Conservation (phyloP, 257 asterid species). For the Solanum virginianum region DNA sequence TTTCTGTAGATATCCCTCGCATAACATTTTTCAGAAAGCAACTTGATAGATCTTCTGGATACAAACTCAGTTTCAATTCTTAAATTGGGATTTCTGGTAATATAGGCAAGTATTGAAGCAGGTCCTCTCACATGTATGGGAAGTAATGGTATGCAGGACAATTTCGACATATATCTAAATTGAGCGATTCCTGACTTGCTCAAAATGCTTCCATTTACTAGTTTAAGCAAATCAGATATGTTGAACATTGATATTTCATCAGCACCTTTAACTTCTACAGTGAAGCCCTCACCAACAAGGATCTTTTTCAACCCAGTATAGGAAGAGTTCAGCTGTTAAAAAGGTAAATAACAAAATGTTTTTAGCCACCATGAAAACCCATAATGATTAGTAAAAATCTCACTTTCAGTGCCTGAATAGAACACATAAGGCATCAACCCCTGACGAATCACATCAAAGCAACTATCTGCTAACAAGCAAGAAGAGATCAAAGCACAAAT, state of each 20-base stretch:
- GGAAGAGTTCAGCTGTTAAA: slow-evolving; percentile 41
- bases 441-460: background rate
- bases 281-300: slow-evolving; percentile 66
- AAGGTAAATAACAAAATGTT: background rate
- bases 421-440: background rate
- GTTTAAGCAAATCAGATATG: slow-evolving; percentile 16
- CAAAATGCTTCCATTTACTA: slow-evolving; percentile 14
- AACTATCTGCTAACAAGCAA: background rate
- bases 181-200: slow-evolving; percentile 5
- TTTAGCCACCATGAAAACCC: background rate
- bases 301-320: slow-evolving; percentile 47
- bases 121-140: slow-evolving; percentile 48
- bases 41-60: slow-evolving; percentile 26
- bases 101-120: slow-evolving; percentile 51
- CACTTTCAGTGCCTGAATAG: background rate
- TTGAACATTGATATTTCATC: slow-evolving; percentile 44
- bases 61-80: slow-evolving; percentile 21
- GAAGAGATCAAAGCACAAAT: background rate
- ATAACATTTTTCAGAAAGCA: slow-evolving; percentile 58
- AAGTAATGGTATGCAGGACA: slow-evolving; percentile 32
- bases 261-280: slow-evolving; percentile 55
- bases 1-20: slow-evolving; percentile 17
- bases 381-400: background rate
- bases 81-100: slow-evolving; percentile 32
- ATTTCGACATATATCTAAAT: slow-evolving; percentile 19